Evolutionary conservation across 768 basidiomycete genomes (phyloP).

Genomic region (Pleurotus tuber-regium): DNA sequence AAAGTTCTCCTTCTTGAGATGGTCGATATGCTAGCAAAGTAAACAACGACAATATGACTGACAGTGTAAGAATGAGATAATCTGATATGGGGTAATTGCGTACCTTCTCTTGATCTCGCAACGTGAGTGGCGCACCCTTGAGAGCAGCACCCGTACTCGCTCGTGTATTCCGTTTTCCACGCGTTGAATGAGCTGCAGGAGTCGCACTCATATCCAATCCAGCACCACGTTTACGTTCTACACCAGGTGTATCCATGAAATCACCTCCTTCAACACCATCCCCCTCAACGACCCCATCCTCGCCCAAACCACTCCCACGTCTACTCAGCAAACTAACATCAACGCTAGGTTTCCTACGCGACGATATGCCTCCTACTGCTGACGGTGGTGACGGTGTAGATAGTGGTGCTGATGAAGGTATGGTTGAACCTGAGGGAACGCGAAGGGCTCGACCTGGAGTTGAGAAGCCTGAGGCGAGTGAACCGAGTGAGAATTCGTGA

Average conservation of each 20-base stretch:
- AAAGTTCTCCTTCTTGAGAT: slow-evolving; percentile 96
- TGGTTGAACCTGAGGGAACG: slow-evolving; percentile 6
- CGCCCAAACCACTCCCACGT: not conserved
- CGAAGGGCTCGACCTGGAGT: slow-evolving; percentile 2
- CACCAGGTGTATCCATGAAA: slow-evolving; percentile 11
- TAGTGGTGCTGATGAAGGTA: slow-evolving; percentile 7
- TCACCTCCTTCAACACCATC: not conserved
- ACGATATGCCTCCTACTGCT: not conserved
- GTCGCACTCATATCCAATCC: slow-evolving; percentile 28
- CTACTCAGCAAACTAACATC: not conserved
- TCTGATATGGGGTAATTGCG: slow-evolving; percentile 15
- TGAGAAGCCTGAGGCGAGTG: slow-evolving; percentile 2
- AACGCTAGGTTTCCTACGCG: slow-evolving; percentile 3
- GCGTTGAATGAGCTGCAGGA: slow-evolving; percentile 43
- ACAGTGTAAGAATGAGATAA: slow-evolving; percentile 3
- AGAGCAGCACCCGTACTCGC: slow-evolving; percentile 33
- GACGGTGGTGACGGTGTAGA: slow-evolving; percentile 9
- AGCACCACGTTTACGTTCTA: slow-evolving; percentile 7
- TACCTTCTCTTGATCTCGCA: slow-evolving; percentile 97
- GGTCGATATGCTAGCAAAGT: slow-evolving; percentile 83
- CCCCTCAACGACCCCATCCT: not conserved
- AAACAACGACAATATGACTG: no score
- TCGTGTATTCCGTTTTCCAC: slow-evolving; percentile 43
- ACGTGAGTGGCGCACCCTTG: slow-evolving; percentile 63
- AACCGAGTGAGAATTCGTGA: slow-evolving; percentile 2